A percentile compares a stretch with the other conserved stretches of the same genome.
phyloP scores from a whole-genome alignment of 2,329 filamentous ascomycete species.

The Chaetomium globosum region DNA sequence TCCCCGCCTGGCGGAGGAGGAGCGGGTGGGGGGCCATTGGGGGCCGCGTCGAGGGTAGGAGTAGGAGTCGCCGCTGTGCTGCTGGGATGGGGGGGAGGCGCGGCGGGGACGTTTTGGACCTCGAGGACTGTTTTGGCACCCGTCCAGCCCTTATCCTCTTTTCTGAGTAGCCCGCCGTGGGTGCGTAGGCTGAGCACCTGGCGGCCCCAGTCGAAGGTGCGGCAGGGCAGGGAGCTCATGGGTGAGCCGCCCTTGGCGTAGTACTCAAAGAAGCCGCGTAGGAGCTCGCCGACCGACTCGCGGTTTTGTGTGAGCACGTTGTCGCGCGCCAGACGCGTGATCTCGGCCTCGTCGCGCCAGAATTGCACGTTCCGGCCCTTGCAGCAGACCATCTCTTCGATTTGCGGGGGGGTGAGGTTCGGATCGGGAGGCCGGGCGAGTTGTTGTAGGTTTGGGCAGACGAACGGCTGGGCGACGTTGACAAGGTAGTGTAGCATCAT shows the following conservation, averaged over 20 bases:
- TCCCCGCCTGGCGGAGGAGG: no score
- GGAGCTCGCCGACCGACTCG: constrained; percentile 69
- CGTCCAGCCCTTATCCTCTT: constrained; percentile 82
- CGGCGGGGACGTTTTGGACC: constrained; percentile 36
- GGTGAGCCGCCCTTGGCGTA: constrained; percentile 64
- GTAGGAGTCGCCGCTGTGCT: no score
- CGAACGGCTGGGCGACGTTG: constrained; percentile 77
- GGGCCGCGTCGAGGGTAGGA: background rate
- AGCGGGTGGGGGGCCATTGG: background rate
- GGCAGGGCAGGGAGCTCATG: constrained; percentile 54
- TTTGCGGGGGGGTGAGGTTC: constrained; percentile 44
- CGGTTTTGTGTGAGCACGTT: constrained; percentile 67
- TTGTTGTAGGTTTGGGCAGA: constrained; percentile 80
- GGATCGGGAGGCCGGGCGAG: constrained; percentile 50
- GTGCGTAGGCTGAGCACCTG: constrained; percentile 79
- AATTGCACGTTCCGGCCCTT: constrained; percentile 74
- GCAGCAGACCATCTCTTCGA: constrained; percentile 51
- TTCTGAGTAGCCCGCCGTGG: constrained; percentile 68
- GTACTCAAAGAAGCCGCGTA: constrained; percentile 87
- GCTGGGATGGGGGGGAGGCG: background rate
- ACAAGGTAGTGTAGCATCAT: constrained; percentile 92
- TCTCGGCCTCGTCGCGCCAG: constrained; percentile 73
- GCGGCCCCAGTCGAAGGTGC: constrained; percentile 76
- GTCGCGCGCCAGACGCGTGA: constrained; percentile 60
- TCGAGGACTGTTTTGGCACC: constrained; percentile 73